Percentiles rank a stretch among this genome's conserved stretches.
These are phyloP conservation scores for Candida gigantensis DNA, from an alignment of 1,139 yeast genomes.

Conservation along the genomic window DNA sequence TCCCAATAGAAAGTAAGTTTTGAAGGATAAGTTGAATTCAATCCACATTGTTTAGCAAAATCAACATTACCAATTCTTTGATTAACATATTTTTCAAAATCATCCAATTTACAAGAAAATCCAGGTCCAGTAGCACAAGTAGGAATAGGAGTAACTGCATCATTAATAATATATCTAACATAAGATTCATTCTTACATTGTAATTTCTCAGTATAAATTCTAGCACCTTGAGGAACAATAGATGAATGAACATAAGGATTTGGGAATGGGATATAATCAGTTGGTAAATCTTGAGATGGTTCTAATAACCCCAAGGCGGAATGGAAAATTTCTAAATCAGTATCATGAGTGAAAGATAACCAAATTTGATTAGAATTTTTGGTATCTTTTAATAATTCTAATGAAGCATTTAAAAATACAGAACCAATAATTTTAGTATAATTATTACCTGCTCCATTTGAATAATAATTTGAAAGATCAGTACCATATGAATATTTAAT, in stretches of 20 bases:
- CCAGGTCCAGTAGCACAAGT: slow-evolving; percentile 58
- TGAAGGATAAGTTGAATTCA: slow-evolving; percentile 29
- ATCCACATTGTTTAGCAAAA: slow-evolving; percentile 35
- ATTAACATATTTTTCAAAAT: slow-evolving; percentile 34
- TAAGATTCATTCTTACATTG: slow-evolving; percentile 42
- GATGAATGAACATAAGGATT: slow-evolving; percentile 47
- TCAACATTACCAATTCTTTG: slow-evolving; percentile 27
- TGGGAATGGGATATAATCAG: slow-evolving; percentile 35
- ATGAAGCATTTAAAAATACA: no score
- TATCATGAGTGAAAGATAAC: slow-evolving; percentile 61
- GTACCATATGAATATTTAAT: slow-evolving; percentile 32
- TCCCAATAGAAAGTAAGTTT: slow-evolving; percentile 44
- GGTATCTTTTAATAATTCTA: slow-evolving; percentile 35
- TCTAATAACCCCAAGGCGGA: slow-evolving; percentile 53
- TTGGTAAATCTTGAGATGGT: slow-evolving; percentile 21
- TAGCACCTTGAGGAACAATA: slow-evolving; percentile 59
- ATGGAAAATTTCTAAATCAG: slow-evolving; percentile 51
- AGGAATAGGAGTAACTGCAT: slow-evolving; percentile 56
- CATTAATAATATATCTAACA: slow-evolving; percentile 54
- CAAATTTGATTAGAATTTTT: slow-evolving; percentile 30
- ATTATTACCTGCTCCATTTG: slow-evolving; percentile 52
- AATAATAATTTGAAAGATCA: slow-evolving; percentile 49
- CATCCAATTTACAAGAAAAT: slow-evolving; percentile 51
- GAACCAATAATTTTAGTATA: slow-evolving; percentile 30
- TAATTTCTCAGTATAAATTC: slow-evolving; percentile 50